phyloP scores from a whole-genome alignment of 139 green algal species.

The Auxenochlorella pyrenoidosa region DNA sequence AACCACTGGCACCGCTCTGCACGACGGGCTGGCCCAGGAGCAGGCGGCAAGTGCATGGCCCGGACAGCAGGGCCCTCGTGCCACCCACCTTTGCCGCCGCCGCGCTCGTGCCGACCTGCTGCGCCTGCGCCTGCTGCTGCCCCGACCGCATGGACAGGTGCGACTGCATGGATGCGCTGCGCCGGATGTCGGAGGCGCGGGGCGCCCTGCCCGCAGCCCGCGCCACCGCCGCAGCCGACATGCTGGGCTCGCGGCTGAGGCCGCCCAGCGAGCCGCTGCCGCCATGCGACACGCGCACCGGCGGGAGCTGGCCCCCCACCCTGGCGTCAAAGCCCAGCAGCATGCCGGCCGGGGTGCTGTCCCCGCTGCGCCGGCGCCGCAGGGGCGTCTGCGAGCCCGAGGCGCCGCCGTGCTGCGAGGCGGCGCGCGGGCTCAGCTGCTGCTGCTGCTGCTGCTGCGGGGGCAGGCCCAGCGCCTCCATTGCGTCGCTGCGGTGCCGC shows the following conservation, averaged over 20 bases:
- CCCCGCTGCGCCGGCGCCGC: background rate
- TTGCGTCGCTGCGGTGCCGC: slow-evolving; percentile 8
- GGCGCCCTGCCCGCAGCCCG: too few relatives aligned
- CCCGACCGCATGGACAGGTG: background rate
- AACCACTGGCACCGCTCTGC: too few relatives aligned
- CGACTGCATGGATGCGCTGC: slow-evolving; percentile 2
- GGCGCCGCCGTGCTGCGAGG: background rate
- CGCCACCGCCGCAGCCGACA: background rate
- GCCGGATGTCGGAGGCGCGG: background rate
- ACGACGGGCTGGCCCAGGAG: background rate
- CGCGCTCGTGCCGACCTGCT: background rate
- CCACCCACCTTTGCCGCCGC: background rate
- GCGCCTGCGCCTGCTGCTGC: background rate
- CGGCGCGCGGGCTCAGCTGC: background rate
- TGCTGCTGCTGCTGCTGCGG: too few relatives aligned
- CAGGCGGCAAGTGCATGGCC: background rate
- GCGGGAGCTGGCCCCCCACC: background rate
- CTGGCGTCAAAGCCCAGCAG: background rate
- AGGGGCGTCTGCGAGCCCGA: background rate
- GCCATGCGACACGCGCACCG: background rate
- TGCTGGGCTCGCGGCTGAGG: background rate
- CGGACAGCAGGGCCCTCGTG: too few relatives aligned
- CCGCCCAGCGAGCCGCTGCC: background rate
- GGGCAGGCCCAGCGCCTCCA: slow-evolving; percentile 6
- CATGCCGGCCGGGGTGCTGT: background rate